Evolutionary conservation across 140 eudicot species (phyloP), one percentile per base, ranked within the genome.

Genomic region (Cichorium intybus): DNA sequence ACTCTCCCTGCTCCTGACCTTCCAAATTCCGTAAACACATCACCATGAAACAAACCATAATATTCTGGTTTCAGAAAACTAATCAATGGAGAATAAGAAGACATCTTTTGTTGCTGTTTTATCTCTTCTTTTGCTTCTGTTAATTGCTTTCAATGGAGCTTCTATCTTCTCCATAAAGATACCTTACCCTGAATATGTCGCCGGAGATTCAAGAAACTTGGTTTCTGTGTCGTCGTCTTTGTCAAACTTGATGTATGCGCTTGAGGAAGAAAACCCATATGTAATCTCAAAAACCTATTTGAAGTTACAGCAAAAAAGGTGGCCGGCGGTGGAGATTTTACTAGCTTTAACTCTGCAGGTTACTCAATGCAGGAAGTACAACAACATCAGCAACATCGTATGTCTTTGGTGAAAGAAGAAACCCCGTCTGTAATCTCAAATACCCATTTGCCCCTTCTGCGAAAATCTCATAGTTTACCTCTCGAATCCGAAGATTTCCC

Each of bases 131-230:
- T 37, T 79, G 16, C 70, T 89, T 6, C 55, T 80, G 23, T 76
- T 89, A 26, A 65, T 89, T 11, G 74, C 80, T 53, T 81, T 79
- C 74, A 83, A 83, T 51, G 88, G 84, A 48, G 84, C 82, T 48
- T 59, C 77, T 24, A 64, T 85, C 16, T 83, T 89, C 78, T 85
- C 76, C 53, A 18, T 78, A 28, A 56, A n/a, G 2, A 69, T 71
- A 52, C 82, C 77, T 54, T 65, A 11, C 56, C 71, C 79, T 49
- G 95, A 80, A 68, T 74, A 60, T 57, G 56, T 62, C 24, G 69
- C 83, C 77, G 82, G 82, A 70, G 68, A 76, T 73, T 78, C 97
- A 64, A 73, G 80, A 74, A 81, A 74, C 64, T 58, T 62, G 77
- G 73, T 78, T 48, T 69, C 96, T 37, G 24, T 81, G 4, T 72